A percentile compares a stretch with the other conserved stretches of the same genome.
These are phyloP conservation scores for Trichophyton benhamiae DNA, from an alignment of 2,329 filamentous ascomycete genomes.

Conservation along the genomic window DNA sequence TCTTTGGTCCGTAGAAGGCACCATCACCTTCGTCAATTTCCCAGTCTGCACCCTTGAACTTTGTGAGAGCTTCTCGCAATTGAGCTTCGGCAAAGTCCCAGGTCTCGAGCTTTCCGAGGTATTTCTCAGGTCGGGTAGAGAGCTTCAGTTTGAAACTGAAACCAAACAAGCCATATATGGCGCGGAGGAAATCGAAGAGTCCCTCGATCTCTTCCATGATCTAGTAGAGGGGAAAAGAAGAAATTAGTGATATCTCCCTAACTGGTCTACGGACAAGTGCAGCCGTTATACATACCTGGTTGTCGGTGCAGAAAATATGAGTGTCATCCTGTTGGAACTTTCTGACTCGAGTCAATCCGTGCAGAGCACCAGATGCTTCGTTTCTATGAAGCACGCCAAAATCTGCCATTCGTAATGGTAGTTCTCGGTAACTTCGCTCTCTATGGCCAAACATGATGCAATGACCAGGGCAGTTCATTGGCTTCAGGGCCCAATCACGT, in stretches of 20 bases:
- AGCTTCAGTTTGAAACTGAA: conserved; percentile 91
- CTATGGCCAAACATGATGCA: conserved; percentile 76
- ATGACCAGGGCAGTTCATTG: conserved; percentile 97
- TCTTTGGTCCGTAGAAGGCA: conserved; percentile 97
- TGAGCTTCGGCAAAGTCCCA: conserved; percentile 83
- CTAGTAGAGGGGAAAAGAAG: conserved; percentile 18
- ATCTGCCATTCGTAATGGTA: conserved; percentile 86
- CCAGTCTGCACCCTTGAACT: conserved; percentile 68
- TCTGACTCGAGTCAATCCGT: conserved; percentile 79
- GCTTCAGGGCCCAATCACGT: conserved; percentile 74
- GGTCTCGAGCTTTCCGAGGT: conserved; percentile 69
- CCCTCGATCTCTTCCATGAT: conserved; percentile 63
- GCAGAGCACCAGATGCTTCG: conserved; percentile 83
- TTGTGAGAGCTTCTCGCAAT: conserved; percentile 64
- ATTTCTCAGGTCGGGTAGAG: conserved; percentile 81
- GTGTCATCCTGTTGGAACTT: conserved; percentile 94
- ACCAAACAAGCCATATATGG: conserved; percentile 70
- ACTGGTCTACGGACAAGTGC: not conserved
- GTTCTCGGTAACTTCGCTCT: conserved; percentile 73
- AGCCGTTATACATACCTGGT: conserved; percentile 42
- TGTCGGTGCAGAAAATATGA: conserved; percentile 85
- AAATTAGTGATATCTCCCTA: not conserved
- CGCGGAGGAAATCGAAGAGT: conserved; percentile 74
- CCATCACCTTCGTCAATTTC: conserved; percentile 88
- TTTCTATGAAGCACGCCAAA: conserved; percentile 94